Base-by-base conservation (phyloP, 2,329 filamentous ascomycete species). In the Trichophyton verrucosum region DNA sequence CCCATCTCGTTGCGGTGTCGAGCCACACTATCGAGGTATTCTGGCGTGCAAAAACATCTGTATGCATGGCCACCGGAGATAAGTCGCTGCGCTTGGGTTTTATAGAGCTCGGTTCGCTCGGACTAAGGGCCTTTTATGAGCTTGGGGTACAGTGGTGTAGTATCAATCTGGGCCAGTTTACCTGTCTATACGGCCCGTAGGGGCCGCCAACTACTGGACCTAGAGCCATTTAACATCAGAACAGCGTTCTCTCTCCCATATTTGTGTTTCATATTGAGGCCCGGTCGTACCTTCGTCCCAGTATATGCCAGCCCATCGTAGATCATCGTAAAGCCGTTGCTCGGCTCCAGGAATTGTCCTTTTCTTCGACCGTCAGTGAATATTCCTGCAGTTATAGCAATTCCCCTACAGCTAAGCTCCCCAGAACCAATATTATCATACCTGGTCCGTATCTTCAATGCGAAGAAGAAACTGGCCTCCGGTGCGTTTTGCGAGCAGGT, bases 361-460 rank as follows among this genome's bases (percentile, higher is more conserved):
- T 76, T 87, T 89, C 88, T 94, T 75, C 64, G 65, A 42, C 59
- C 60, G 66, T 76, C 65, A 78, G 72, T 65, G 58, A 24, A 15
- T 57, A 33, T 20, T n/a, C 36, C n/a, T 7, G 38, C 20, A 15
- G 40, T 20, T 15, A 13, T 2, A 20, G 11, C 3, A 53, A 17
- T 22, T 30, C 53, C 22, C 13, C 24, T 15, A 51, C 15, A 27
- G 46, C 46, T n/a, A 11, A 15, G 15, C 15, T n/a, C 17, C 22
- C 57, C 42, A 20, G 17, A n/a, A 9, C 27, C 27, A 30, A 30
- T 30, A 7, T 30, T 11, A 36, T 20, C 27, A 66, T 74, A 91
- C 88, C 80, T 89, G 88, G 74, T 97, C 94, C 3, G 94, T 99
- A 72, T 99, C 94, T 76, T 99, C 94, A 64, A 99, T 85, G 8